Base-by-base conservation (phyloP, 768 basidiomycete species). In the Naganishia kalamii region DNA sequence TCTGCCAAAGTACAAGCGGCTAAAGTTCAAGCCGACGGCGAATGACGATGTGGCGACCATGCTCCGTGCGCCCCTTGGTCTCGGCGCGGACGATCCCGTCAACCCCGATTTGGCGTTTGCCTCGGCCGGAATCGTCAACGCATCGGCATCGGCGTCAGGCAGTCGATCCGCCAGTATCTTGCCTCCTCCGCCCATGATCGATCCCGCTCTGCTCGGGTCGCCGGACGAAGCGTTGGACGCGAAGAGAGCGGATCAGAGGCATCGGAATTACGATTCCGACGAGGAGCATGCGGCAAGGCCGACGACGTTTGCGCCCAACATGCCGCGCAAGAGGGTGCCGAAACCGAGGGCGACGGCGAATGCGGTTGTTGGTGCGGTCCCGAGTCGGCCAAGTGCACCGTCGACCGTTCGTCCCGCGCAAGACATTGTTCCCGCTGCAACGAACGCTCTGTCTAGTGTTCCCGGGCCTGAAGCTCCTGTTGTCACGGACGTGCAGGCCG, bases 231-330 rank as follows among this genome's bases (percentile, higher is more conserved):
- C 21, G 43, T n/a, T 44, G 43, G 21, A 5, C 43, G 21, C 6
- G 10, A 8, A n/a, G 37, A 57, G 25, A 23, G 19, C 21, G 11
- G 54, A 57, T 41, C 33, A 35, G 23, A 35, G 54, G 25, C 35
- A 57, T 17, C 40, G 54, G 54, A 40, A 40, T 40, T 57, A 57
- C 23, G n/a, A 57, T 57, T 57, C 54, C 11, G 54, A 57, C 13
- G 54, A 57, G 8, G 54, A 35, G 37, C 33, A 57, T 35, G 1
- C 23, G 33, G 37, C 15, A 15, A 23, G 30, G 33, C 35, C 21
- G 8, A 25, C 35, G 54, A 40, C 35, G 17, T 23, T 6, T 10
- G 19, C 21, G 43, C 43, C 54, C 11, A 52, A 52, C 30, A 10
- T n/a, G 3, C 25, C 51, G 4, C 4, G 17, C n/a, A 52, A 19